Evolutionary conservation across 345 rosid genomes (phyloP).

Genomic region (Hibiscus mutabilis): DNA sequence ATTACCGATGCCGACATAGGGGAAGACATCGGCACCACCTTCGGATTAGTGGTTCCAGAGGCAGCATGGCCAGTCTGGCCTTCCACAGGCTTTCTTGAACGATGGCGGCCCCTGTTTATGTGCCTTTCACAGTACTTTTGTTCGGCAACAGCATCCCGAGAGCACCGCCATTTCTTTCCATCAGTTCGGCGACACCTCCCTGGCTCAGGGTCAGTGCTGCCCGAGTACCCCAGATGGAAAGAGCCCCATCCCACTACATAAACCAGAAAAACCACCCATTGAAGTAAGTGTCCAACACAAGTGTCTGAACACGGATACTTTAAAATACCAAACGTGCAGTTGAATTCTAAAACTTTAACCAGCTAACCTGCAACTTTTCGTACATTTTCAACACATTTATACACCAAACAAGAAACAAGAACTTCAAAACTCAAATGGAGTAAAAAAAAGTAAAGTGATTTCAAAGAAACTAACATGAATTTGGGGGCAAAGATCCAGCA

Average conservation of each 20-base stretch:
- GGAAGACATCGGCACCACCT: conserved; percentile 27
- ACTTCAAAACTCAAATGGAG: neutral
- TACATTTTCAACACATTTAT: neutral
- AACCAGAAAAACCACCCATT: no score
- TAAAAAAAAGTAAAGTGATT: neutral
- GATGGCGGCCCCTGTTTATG: conserved; percentile 76
- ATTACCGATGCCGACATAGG: conserved; percentile 21
- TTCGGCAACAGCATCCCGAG: conserved; percentile 60
- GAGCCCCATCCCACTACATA: conserved; percentile 31
- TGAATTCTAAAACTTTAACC: no score
- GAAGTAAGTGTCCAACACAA: no score
- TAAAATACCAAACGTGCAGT: no score
- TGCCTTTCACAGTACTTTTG: conserved; percentile 82
- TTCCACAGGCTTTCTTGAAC: conserved; percentile 88
- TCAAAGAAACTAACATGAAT: conserved; percentile 27
- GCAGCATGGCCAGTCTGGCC: conserved; percentile 47
- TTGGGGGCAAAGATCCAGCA: conserved; percentile 39
- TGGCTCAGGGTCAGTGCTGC: conserved; percentile 58
- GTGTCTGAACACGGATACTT: no score
- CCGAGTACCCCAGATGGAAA: conserved; percentile 49
- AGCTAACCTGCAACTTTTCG: no score
- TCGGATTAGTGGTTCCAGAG: conserved; percentile 26
- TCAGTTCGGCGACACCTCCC: conserved; percentile 74
- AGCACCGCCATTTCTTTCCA: conserved; percentile 87
- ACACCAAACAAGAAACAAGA: neutral